Evolutionary conservation across 2,329 filamentous ascomycete species (phyloP).

Genomic region (Pseudocercospora musae): DNA sequence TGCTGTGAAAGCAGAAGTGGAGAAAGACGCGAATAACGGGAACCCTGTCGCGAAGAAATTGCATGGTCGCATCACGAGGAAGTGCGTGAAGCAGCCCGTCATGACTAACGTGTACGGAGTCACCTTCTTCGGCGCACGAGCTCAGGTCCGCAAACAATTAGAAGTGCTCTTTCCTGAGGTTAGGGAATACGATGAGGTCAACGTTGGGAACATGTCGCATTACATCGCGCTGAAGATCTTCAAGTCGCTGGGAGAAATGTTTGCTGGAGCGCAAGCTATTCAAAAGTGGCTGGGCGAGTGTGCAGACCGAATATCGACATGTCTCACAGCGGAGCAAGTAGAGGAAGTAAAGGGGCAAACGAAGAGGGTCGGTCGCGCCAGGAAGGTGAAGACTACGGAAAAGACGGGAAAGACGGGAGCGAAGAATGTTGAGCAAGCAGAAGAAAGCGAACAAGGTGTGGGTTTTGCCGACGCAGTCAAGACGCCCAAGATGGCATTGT

Average conservation of each 20-base stretch:
- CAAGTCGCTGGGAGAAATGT: slow-evolving; percentile 78
- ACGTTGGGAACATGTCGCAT: slow-evolving; percentile 53
- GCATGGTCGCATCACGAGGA: slow-evolving; percentile 78
- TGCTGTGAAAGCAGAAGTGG: slow-evolving; percentile 71
- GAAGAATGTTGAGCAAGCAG: not conserved
- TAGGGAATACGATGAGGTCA: slow-evolving; percentile 19
- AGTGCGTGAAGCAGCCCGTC: slow-evolving; percentile 98
- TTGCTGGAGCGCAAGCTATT: slow-evolving; percentile 88
- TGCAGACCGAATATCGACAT: slow-evolving; percentile 77
- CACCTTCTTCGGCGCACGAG: slow-evolving; percentile 85
- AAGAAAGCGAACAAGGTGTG: not conserved
- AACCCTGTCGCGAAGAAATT: slow-evolving; percentile 61
- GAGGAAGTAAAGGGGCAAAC: slow-evolving; percentile 50
- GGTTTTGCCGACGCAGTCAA: not conserved
- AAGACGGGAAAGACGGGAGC: slow-evolving; percentile 6
- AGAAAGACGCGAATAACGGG: slow-evolving; percentile 61
- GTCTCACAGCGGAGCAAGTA: slow-evolving; percentile 75
- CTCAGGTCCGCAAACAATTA: slow-evolving; percentile 81
- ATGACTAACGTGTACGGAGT: slow-evolving; percentile 99
- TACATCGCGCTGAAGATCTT: slow-evolving; percentile 89
- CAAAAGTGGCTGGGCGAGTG: slow-evolving; percentile 93
- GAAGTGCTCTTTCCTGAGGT: slow-evolving; percentile 65
- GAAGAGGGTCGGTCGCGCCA: not conserved
- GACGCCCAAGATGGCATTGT: not conserved
- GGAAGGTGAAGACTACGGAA: slow-evolving; percentile 6